Percentiles rank a stretch among this genome's conserved stretches.
Evolutionary conservation across 345 rosid species (phyloP).

Genomic region (Ceriops tagal): DNA sequence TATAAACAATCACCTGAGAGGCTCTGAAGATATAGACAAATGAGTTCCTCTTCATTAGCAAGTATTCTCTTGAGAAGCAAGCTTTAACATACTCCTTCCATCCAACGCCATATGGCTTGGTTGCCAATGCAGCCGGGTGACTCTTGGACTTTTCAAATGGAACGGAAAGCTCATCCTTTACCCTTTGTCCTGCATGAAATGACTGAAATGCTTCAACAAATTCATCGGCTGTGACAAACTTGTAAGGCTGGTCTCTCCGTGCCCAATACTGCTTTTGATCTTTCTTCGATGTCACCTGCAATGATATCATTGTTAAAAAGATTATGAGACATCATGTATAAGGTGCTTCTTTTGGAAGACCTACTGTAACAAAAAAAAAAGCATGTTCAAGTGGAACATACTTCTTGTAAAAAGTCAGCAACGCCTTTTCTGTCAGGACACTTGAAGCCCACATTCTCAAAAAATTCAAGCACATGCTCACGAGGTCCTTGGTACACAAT

Average conservation of each 20-base stretch:
- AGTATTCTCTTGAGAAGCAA: slow-evolving; percentile 44
- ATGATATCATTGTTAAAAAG: not conserved
- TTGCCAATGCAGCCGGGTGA: slow-evolving; percentile 58
- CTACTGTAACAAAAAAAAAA: not conserved
- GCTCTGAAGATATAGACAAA: slow-evolving; percentile 51
- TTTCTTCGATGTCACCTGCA: slow-evolving; percentile 68
- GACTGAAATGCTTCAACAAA: slow-evolving; percentile 52
- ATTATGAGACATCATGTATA: not conserved
- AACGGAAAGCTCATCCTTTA: slow-evolving; percentile 38
- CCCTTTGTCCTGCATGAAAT: slow-evolving; percentile 35
- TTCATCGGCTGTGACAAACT: slow-evolving; percentile 40
- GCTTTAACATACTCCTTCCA: slow-evolving; percentile 50
- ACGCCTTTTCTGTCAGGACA: slow-evolving; percentile 76
- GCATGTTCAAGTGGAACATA: slow-evolving; percentile 4
- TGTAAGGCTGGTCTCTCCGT: slow-evolving; percentile 42
- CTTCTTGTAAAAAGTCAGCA: slow-evolving; percentile 84
- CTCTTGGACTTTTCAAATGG: slow-evolving; percentile 50
- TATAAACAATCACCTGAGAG: slow-evolving; percentile 38
- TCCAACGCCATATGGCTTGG: slow-evolving; percentile 41
- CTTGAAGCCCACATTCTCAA: slow-evolving; percentile 61
- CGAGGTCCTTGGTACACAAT: slow-evolving; percentile 72
- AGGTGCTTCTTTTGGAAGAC: not conserved
- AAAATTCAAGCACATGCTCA: slow-evolving; percentile 48
- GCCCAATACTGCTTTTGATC: slow-evolving; percentile 75
- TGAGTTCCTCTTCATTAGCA: slow-evolving; percentile 62